A percentile compares a stretch with the other conserved stretches of the same genome.
Conservation (phyloP, 352 stramenopile species). For the Thalassiosira mediterranea region DNA sequence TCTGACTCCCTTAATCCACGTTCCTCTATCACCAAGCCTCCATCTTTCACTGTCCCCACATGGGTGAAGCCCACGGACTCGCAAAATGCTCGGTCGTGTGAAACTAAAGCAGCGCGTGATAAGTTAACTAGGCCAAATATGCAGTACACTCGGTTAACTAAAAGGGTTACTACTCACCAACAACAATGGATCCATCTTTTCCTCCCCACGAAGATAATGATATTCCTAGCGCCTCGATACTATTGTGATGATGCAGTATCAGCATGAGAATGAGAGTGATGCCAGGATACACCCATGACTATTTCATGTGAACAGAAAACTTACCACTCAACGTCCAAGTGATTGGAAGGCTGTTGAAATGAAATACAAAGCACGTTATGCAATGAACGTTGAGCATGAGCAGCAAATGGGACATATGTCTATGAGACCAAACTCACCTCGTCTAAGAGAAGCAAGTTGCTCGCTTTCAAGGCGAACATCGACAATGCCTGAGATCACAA, state of each 20-base stretch:
- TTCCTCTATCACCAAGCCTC: constrained; percentile 77
- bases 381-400: too few relatives aligned
- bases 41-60: constrained; percentile 80
- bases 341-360: constrained; percentile 64
- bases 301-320: constrained; percentile 10
- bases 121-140: too few relatives aligned
- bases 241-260: constrained; percentile 48
- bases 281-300: not conserved
- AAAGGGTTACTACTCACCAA: too few relatives aligned
- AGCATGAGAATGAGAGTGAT: constrained; percentile 83
- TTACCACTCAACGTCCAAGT: constrained; percentile 69
- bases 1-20: constrained; percentile 71
- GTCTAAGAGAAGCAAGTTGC: constrained; percentile 90
- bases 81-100: constrained; percentile 84
- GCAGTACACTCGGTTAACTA: too few relatives aligned
- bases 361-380: too few relatives aligned
- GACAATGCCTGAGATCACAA: too few relatives aligned
- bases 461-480: constrained; percentile 86
- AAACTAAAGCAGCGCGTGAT: too few relatives aligned
- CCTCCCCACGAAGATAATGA: constrained; percentile 91
- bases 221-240: constrained; percentile 90
- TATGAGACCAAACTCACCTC: constrained; percentile 67
- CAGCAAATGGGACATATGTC: not conserved
- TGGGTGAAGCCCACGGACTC: constrained; percentile 83
- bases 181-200: constrained; percentile 89